These are phyloP conservation scores for Pseudogymnoascus sp. DNA, from an alignment of 2,329 filamentous ascomycete species.

Conservation along the genomic window DNA sequence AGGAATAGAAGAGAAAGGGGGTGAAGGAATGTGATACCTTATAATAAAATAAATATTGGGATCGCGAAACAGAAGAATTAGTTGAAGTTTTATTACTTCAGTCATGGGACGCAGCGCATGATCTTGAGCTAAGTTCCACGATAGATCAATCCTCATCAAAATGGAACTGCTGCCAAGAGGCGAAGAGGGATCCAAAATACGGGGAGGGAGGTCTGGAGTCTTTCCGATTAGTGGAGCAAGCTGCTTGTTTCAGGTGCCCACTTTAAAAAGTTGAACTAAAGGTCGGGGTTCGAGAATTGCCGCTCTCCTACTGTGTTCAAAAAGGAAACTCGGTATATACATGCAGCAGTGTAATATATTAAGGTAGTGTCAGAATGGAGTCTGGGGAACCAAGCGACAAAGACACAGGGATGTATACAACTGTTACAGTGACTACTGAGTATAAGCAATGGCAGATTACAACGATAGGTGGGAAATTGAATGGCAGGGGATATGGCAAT, in stretches of 20 bases:
- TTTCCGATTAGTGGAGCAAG: background rate
- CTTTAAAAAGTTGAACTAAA: background rate
- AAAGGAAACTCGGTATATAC: background rate
- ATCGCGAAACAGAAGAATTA: background rate
- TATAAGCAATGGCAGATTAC: background rate
- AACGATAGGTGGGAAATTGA: background rate
- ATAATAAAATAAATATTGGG: background rate
- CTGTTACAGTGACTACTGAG: background rate
- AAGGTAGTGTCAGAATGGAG: background rate
- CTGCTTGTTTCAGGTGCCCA: background rate
- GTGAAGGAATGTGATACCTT: background rate
- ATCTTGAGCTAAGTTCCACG: background rate
- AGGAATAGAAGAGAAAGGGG: background rate
- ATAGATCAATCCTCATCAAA: background rate
- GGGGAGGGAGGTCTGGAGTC: background rate
- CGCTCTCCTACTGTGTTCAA: background rate
- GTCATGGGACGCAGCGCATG: background rate
- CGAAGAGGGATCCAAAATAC: background rate
- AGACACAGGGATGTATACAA: background rate
- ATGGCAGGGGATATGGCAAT: background rate
- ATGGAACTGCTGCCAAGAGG: background rate
- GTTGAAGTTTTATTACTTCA: background rate
- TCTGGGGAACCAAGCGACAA: background rate
- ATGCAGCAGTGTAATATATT: background rate
- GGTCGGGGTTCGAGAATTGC: background rate